Conservation (phyloP, 257 asterid species). For the Cynanchum wilfordii region DNA sequence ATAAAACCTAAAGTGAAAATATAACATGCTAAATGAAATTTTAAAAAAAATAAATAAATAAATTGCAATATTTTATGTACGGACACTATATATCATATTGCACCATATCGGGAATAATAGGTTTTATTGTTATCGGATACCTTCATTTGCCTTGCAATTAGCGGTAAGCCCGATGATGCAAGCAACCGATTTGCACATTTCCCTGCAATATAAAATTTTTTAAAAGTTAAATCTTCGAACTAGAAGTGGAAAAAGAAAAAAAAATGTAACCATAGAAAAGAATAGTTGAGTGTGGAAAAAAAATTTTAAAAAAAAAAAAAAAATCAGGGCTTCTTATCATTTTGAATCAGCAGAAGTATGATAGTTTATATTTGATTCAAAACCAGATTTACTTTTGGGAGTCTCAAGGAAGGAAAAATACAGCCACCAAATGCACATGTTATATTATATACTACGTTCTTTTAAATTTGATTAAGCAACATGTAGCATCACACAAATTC, state of each 20-base stretch:
- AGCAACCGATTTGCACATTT: slow-evolving; percentile 95
- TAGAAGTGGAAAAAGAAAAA: background rate
- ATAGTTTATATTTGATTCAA: background rate
- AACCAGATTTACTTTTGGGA: background rate
- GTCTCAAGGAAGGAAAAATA: background rate
- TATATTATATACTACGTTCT: background rate
- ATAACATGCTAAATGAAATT: background rate
- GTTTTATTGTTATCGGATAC: slow-evolving; percentile 29
- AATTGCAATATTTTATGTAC: slow-evolving; percentile 5
- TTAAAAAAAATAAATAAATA: background rate
- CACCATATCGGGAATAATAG: background rate
- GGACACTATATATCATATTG: background rate
- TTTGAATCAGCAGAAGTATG: background rate
- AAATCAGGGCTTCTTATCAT: background rate
- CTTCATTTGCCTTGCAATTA: slow-evolving; percentile 94
- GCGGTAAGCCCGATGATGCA: slow-evolving; percentile 89
- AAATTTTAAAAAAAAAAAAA: background rate
- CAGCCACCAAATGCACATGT: background rate
- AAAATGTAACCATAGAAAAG: background rate
- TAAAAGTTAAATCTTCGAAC: background rate
- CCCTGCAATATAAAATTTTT: slow-evolving; percentile 46
- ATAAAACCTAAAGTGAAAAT: too few relatives aligned
- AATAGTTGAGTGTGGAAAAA: background rate
- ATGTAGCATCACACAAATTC: background rate
- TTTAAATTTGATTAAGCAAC: background rate